Conservation (phyloP, 441 rosid species). For the Adansonia gregorii region DNA sequence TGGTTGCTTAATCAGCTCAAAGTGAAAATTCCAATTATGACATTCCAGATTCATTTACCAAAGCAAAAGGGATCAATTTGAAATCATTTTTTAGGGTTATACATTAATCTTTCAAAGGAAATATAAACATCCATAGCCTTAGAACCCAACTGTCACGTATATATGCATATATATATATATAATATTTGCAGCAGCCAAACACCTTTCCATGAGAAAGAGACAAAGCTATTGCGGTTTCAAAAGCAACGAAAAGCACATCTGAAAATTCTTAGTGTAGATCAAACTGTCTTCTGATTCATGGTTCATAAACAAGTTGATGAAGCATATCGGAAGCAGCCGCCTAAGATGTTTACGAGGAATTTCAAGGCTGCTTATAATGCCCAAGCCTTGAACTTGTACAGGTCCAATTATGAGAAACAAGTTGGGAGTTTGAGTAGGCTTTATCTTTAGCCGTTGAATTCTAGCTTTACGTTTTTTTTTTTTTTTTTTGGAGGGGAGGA, state of each 20-base stretch:
- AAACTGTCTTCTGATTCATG: not conserved
- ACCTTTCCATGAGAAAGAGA: conserved; percentile 1
- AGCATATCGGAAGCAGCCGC: not conserved
- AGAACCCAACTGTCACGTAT: too few species aligned
- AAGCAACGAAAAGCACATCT: not conserved
- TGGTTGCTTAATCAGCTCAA: too few species aligned
- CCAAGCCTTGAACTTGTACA: not conserved
- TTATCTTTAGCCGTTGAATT: not conserved
- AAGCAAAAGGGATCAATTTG: too few species aligned
- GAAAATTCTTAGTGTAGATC: not conserved
- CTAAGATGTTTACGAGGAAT: not conserved
- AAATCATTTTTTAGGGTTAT: too few species aligned
- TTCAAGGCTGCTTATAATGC: not conserved
- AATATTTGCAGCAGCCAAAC: not conserved
- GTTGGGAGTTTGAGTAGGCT: not conserved
- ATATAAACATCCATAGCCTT: too few species aligned
- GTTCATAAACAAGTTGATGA: not conserved
- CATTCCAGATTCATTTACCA: too few species aligned
- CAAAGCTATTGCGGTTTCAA: not conserved
- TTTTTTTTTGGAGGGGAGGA: not conserved
- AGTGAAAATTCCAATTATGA: too few species aligned
- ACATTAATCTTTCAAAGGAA: too few species aligned
- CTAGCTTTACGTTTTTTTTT: not conserved
- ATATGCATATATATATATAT: too few species aligned
- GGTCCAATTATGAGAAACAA: not conserved